These are phyloP conservation scores for Trematosphaeria pertusa DNA, from an alignment of 2,329 filamentous ascomycete genomes.

Conservation along the genomic window DNA sequence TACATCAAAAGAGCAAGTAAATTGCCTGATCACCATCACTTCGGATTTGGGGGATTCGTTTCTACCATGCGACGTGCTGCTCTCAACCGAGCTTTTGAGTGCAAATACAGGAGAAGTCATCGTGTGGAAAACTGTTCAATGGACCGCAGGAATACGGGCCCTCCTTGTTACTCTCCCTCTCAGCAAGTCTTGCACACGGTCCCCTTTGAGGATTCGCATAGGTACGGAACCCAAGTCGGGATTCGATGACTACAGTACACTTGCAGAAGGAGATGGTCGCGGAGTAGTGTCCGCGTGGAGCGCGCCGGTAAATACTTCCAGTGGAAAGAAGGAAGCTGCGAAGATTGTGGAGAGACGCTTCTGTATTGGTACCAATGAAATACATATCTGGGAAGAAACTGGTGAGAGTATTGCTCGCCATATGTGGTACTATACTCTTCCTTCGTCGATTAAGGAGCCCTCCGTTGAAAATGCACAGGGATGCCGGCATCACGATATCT, in stretches of 20 bases:
- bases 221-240: slow-evolving; percentile 35
- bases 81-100: slow-evolving; percentile 50
- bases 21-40: slow-evolving; percentile 65
- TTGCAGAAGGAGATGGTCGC: slow-evolving; percentile 42
- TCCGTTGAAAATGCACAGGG: slow-evolving; percentile 49
- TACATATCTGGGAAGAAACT: slow-evolving; percentile 70
- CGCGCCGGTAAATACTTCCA: slow-evolving; percentile 49
- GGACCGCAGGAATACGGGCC: slow-evolving; percentile 53
- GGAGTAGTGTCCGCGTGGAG: slow-evolving; percentile 66
- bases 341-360: slow-evolving; percentile 65
- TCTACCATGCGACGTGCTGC: slow-evolving; percentile 56
- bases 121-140: slow-evolving; percentile 52
- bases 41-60: slow-evolving; percentile 74
- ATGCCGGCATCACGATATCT: slow-evolving; percentile 66
- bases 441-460: background rate
- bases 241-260: slow-evolving; percentile 36
- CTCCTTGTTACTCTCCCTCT: slow-evolving; percentile 53
- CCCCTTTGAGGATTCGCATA: slow-evolving; percentile 51
- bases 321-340: slow-evolving; percentile 51
- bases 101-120: slow-evolving; percentile 45
- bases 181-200: slow-evolving; percentile 46
- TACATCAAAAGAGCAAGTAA: slow-evolving; percentile 20
- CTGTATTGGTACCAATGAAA: slow-evolving; percentile 46
- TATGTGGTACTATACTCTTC: slow-evolving; percentile 63
- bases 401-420: slow-evolving; percentile 76